Evolutionary conservation across 495 filamentous ascomycete genomes (phyloP).

Genomic region (Podospora didyma): DNA sequence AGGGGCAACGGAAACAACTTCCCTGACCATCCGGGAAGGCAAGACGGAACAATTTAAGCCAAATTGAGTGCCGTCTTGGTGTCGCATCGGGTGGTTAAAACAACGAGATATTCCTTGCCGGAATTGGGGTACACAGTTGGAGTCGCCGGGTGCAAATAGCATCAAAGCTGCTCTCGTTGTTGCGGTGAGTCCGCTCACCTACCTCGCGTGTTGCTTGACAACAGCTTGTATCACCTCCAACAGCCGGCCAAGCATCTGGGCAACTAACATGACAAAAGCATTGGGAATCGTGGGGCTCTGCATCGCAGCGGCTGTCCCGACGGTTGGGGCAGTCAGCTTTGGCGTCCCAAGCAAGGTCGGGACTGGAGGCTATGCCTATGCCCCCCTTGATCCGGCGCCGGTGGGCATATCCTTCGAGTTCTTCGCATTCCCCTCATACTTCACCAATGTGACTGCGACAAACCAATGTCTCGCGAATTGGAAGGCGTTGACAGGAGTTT

Average conservation of each 20-base stretch:
- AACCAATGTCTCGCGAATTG: constrained; percentile 53
- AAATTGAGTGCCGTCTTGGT: constrained; percentile 2
- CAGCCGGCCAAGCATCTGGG: no score
- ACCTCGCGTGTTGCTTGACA: background rate
- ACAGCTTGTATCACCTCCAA: background rate
- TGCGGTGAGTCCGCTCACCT: background rate
- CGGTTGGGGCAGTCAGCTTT: constrained; percentile 26
- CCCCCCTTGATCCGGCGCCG: constrained; percentile 43
- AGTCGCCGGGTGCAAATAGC: background rate
- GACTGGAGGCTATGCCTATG: constrained; percentile 27
- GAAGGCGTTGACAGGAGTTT: constrained; percentile 48
- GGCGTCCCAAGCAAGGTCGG: constrained; percentile 28
- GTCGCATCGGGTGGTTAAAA: constrained; percentile 18
- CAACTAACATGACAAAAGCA: constrained; percentile 1
- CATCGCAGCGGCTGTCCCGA: constrained; percentile 11
- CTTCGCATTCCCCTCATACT: constrained; percentile 57
- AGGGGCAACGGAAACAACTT: background rate
- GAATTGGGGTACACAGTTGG: background rate
- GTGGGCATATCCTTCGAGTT: constrained; percentile 59
- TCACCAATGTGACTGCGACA: constrained; percentile 51
- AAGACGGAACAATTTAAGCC: constrained; percentile 11
- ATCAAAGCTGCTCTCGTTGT: background rate
- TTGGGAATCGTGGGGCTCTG: background rate
- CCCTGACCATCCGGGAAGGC: background rate
- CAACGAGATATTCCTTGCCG: background rate